Base-by-base conservation (phyloP, 2,329 filamentous ascomycete species). In the Penicillium brasilianum region DNA sequence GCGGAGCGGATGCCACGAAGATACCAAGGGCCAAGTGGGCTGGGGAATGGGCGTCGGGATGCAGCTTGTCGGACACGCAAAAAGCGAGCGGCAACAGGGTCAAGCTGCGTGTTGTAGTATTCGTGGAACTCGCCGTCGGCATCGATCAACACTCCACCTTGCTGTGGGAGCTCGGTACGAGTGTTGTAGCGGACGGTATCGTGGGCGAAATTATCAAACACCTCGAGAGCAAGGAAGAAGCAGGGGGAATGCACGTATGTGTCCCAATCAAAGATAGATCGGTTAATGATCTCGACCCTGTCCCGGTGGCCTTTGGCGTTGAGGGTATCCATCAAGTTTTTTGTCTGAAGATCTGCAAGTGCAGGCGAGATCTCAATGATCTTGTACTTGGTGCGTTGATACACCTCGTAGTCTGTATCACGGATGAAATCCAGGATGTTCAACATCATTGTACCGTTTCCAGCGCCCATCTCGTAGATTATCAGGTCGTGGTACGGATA, bases 391-490 rank as follows among this genome's bases (percentile, higher is more conserved):
- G 95, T 99, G 60, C 95, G 88, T 70, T 91, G 90, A 78, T 99
- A 99, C 34, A 99, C 94, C 66, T 93, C 90, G 0, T 93, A 92
- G 71, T 98, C 91, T 48, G 89, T 85, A 66, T 91, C 89, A 64
- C 93, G 91, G 76, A 99, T 96, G 77, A 96, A 97, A 82, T 99
- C 94, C 63, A 99, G 85, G 60, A 99, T 93, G 77, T 99, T 99
- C 74, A 95, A 85, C 95, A 99, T 99, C 74, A 99, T 86, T 0
- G 96, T 99, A 64, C 95, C 95, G 71, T 97, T 94, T 70, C 95
- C 95, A 41, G 95, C 95, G 55, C 95, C 95, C 90, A 99, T 96
- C 77, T 99, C 95, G 84, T 97, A 99, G 76, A 99, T 96, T 71
- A 96, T 91, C 55, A 99, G 86, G 78, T 99, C 95, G 78, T 97